Evolutionary conservation across 2,329 filamentous ascomycete genomes (phyloP).

Genomic region (Fusarium oxysporum): DNA sequence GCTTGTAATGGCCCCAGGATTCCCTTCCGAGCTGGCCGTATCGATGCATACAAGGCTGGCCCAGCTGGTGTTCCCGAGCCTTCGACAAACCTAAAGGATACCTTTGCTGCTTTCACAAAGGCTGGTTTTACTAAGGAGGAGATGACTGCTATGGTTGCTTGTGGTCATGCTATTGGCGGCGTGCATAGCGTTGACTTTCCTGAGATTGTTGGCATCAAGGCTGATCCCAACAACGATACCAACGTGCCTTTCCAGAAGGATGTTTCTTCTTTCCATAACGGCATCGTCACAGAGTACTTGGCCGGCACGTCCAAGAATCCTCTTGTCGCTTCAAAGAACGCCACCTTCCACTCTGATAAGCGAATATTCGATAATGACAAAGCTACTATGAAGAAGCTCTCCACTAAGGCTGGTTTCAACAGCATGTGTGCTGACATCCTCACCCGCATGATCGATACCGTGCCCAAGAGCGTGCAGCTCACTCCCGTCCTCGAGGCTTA

Average conservation of each 20-base stretch:
- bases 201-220: conserved; percentile 48
- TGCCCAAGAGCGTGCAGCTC: conserved; percentile 47
- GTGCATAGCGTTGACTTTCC: conserved; percentile 59
- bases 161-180: conserved; percentile 53
- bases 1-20: conserved; percentile 51
- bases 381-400: conserved; percentile 57
- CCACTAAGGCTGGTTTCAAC: conserved; percentile 50
- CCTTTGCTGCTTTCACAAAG: conserved; percentile 45
- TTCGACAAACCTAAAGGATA: conserved; percentile 42
- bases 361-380: conserved; percentile 58
- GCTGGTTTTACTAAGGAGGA: conserved; percentile 49
- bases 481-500: conserved; percentile 45
- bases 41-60: conserved; percentile 48
- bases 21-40: conserved; percentile 47
- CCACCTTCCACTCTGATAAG: conserved; percentile 55
- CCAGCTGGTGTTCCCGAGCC: conserved; percentile 48
- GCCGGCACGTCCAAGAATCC: conserved; percentile 56
- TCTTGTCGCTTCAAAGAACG: conserved; percentile 54
- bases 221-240: conserved; percentile 42
- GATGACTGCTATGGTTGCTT: conserved; percentile 53
- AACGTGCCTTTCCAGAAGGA: conserved; percentile 50
- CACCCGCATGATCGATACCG: conserved; percentile 52
- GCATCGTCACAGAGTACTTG: conserved; percentile 58
- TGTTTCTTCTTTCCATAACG: conserved; percentile 57
- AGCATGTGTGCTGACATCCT: conserved; percentile 48